Evolutionary conservation across 352 stramenopile species (phyloP).

Genomic region (Phytopythium boreale): DNA sequence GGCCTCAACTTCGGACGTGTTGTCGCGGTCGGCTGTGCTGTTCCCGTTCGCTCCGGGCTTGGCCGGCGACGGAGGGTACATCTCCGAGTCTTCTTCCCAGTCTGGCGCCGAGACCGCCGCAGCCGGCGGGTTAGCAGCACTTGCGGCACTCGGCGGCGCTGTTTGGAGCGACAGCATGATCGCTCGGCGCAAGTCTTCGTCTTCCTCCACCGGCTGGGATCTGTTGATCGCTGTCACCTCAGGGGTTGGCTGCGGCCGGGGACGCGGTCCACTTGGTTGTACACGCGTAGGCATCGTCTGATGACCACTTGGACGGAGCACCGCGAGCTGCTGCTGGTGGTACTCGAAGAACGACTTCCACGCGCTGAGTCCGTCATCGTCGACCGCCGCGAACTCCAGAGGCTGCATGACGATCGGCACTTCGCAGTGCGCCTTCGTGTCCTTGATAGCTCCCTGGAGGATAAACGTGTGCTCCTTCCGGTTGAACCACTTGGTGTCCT

Average conservation of each 20-base stretch:
- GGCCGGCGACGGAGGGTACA: background rate
- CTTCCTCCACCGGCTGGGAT: constrained; percentile 21
- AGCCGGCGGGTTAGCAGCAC: constrained; percentile 12
- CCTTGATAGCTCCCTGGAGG: constrained; percentile 32
- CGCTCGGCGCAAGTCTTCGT: constrained; percentile 49
- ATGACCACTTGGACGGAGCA: background rate
- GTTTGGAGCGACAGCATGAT: constrained; percentile 56
- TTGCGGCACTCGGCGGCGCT: constrained; percentile 8
- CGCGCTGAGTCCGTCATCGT: constrained; percentile 37
- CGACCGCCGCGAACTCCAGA: constrained; percentile 57
- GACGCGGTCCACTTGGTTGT: background rate
- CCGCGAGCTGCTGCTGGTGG: constrained; percentile 36
- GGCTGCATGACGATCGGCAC: constrained; percentile 22
- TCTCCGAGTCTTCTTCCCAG: constrained; percentile 28
- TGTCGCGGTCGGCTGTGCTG: background rate
- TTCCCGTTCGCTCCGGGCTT: constrained; percentile 2
- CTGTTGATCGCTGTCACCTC: background rate
- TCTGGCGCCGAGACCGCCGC: constrained; percentile 41
- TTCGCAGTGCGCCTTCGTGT: constrained; percentile 28
- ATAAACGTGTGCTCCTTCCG: constrained; percentile 60
- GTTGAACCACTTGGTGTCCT: constrained; percentile 72
- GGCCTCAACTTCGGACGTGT: constrained; percentile 5
- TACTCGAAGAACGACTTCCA: constrained; percentile 63
- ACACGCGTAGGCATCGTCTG: background rate
- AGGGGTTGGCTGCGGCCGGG: background rate